Conservation (phyloP, 225 moss, liverwort and hornwort genomes). For the Straminergon stramineum region DNA sequence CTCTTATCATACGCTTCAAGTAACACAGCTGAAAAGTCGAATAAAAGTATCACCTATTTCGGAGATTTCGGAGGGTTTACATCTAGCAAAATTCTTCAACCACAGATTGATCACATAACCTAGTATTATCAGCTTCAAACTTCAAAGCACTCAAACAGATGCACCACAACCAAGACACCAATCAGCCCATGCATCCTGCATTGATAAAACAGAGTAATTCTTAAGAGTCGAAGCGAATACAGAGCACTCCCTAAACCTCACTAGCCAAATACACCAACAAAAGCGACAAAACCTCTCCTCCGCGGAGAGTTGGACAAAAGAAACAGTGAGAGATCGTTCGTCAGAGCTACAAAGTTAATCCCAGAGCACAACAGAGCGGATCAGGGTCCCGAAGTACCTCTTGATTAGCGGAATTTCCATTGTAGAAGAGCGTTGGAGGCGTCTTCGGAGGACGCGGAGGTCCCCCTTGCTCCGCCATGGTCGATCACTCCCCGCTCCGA, state of each 20-base stretch:
- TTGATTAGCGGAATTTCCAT: not conserved
- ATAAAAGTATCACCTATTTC: not conserved
- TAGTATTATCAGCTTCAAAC: not conserved
- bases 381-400: not conserved
- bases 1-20: not conserved
- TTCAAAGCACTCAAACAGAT: not conserved
- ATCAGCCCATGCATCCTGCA: conserved; percentile 8
- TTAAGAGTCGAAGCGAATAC: not conserved
- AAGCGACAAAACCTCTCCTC: not conserved
- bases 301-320: not conserved
- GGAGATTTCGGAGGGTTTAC: not conserved
- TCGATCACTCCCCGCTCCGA: conserved; percentile 4
- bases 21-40: not conserved
- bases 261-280: not conserved
- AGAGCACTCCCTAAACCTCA: not conserved
- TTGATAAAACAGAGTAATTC: not conserved
- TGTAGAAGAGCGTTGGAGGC: not conserved
- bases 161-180: not conserved
- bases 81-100: conserved; percentile 14
- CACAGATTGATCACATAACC: not conserved
- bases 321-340: not conserved
- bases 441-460: conserved; percentile 21
- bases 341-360: not conserved
- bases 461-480: conserved; percentile 37
- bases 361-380: not conserved